phyloP scores from a whole-genome alignment of 192 early-diverging fungal genomes.

The Gaertneriomyces semiglobifer region DNA sequence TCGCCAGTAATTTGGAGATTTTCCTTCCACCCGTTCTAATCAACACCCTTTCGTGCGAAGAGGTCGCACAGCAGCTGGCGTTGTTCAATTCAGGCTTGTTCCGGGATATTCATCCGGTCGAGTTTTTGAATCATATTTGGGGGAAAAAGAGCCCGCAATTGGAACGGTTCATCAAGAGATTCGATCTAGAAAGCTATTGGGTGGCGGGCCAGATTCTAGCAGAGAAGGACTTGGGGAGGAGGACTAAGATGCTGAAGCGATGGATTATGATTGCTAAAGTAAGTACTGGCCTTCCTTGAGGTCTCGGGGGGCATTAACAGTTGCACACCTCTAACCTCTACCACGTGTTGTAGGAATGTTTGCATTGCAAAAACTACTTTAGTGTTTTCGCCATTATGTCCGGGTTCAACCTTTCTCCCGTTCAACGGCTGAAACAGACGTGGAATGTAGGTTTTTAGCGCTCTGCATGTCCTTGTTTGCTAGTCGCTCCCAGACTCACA shows the following conservation, averaged over 20 bases:
- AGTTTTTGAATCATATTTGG: constrained; percentile 54
- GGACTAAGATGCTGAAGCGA: constrained; percentile 35
- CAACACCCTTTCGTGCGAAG: constrained; percentile 33
- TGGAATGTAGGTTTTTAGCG: constrained; percentile 46
- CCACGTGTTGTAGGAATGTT: constrained; percentile 1
- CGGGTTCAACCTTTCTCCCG: constrained; percentile 51
- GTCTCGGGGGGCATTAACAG: too few relatives aligned
- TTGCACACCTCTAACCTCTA: background rate
- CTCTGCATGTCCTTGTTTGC: background rate
- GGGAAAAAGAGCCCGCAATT: constrained; percentile 44
- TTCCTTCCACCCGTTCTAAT: background rate
- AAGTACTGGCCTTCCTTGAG: too few relatives aligned
- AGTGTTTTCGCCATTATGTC: constrained; percentile 53
- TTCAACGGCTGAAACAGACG: constrained; percentile 54
- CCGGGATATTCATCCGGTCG: constrained; percentile 52
- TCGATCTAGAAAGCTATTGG: constrained; percentile 59
- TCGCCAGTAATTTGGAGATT: too few relatives aligned
- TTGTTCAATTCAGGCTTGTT: constrained; percentile 51
- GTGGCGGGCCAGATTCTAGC: constrained; percentile 51
- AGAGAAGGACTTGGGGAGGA: constrained; percentile 45
- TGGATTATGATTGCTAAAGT: constrained; percentile 48
- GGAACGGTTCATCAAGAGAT: constrained; percentile 50
- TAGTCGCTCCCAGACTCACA: background rate
- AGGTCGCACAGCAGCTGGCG: constrained; percentile 48
- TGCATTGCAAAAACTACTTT: constrained; percentile 50